Evolutionary conservation across 108 stramenopile genomes (phyloP).

Genomic region (Pseudonitzschia pungens): DNA sequence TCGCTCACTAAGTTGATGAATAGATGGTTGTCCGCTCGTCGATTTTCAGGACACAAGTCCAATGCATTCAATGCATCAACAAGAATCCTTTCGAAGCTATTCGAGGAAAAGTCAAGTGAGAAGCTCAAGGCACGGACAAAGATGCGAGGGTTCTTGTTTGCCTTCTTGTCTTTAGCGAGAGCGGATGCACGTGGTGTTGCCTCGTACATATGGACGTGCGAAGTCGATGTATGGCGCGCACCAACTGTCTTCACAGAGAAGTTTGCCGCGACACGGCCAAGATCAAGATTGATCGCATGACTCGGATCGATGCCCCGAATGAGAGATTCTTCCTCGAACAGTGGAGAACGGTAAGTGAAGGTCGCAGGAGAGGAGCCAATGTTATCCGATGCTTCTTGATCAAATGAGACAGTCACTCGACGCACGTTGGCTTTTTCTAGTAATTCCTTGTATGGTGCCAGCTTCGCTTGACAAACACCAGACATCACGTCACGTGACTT

Average conservation of each 20-base stretch:
- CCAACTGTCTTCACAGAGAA: conserved; percentile 84
- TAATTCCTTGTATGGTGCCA: conserved; percentile 41
- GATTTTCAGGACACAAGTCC: conserved; percentile 58
- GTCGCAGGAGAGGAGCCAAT: conserved; percentile 71
- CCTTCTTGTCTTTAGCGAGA: conserved; percentile 79
- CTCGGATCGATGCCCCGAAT: conserved; percentile 95
- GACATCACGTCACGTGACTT: conserved; percentile 48
- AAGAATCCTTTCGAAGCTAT: conserved; percentile 87
- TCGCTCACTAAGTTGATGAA: conserved; percentile 94
- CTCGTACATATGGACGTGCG: conserved; percentile 93
- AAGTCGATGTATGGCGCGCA: conserved; percentile 71
- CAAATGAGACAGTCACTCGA: conserved; percentile 78
- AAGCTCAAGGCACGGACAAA: conserved; percentile 88
- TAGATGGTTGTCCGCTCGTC: conserved; percentile 88
- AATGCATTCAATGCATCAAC: conserved; percentile 94
- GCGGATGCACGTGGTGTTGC: conserved; percentile 80
- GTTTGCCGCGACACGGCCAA: conserved; percentile 83
- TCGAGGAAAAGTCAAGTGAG: conserved; percentile 69
- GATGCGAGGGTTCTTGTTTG: conserved; percentile 69
- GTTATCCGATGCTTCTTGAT: conserved; percentile 33
- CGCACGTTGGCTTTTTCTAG: conserved; percentile 73
- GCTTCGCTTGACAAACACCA: conserved; percentile 44
- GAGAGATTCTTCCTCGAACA: conserved; percentile 88
- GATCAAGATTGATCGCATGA: conserved; percentile 88
- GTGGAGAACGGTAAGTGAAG: conserved; percentile 88